phyloP scores from a whole-genome alignment of 2,329 filamentous ascomycete species.

The Pseudogymnoascus sp. region DNA sequence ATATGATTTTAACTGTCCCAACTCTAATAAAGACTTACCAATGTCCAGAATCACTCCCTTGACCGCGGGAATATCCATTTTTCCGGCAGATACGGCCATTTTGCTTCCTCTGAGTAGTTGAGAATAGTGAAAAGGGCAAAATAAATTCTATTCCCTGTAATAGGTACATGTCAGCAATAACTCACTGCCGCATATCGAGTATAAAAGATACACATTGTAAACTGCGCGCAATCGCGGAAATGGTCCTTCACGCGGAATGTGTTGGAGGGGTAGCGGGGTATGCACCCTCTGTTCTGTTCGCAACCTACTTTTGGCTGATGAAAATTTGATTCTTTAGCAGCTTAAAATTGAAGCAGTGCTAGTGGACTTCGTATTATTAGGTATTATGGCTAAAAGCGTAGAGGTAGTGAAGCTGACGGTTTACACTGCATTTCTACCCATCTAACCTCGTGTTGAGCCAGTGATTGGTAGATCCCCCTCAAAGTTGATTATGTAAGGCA shows the following conservation, averaged over 20 bases:
- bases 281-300: not conserved
- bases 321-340: not conserved
- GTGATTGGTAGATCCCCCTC: not conserved
- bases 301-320: not conserved
- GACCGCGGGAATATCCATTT: not conserved
- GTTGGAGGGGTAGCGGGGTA: slow-evolving; percentile 2
- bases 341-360: not conserved
- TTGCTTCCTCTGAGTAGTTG: not conserved
- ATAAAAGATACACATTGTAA: not conserved
- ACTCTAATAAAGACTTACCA: slow-evolving; percentile 28
- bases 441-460: not conserved
- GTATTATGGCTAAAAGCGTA: not conserved
- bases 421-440: not conserved
- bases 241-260: not conserved
- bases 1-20: slow-evolving; percentile 16
- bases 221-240: not conserved
- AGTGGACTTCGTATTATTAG: not conserved
- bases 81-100: not conserved
- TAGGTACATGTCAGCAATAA: not conserved
- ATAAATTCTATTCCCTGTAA: not conserved
- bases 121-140: not conserved
- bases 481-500: not conserved
- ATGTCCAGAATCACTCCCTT: slow-evolving; percentile 8
- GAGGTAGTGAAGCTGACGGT: not conserved
- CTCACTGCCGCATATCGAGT: not conserved